Base-by-base conservation (phyloP, 805 yeast species). In the Teunomyces pallodes region DNA sequence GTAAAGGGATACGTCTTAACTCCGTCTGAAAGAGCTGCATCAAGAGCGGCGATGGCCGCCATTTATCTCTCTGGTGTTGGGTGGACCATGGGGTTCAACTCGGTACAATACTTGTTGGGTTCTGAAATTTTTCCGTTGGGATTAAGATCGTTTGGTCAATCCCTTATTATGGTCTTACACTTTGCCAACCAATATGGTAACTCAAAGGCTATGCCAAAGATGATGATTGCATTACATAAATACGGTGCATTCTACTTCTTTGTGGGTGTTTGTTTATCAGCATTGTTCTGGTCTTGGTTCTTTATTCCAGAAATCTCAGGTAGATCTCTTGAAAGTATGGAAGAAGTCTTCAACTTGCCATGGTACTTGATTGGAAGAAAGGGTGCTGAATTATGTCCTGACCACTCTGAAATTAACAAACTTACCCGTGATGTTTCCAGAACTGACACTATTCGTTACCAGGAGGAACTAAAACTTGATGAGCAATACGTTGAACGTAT, bases 51-150 rank as follows among this genome's bases (percentile, higher is more conserved):
- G 7, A 59, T 80, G 54, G 81, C 82, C 1, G 72, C 79, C 42
- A 55, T 81, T 26, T 80, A 66, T 54, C 54, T 80, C 32, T 67
- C 73, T 29, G 84, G 84, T 54, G 67, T 72, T 17, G 83, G 83
- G 32, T 81, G 84, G 85, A 75, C 81, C 29, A 59, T 80, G 62
- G 84, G 84, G 32, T 81, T 79, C 75, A 81, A 81, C 62, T 67
- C 80, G 0, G 66, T 79, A 43, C 84, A 80, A 58, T 80, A 80
- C 56, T 66, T 80, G 53, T 62, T 80, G 54, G 79, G 79, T 49
- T 71, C 84, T 3, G 85, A 81, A 57, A 70, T 81, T 46, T 72
- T 80, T 57, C 84, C 84, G 17, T 62, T 80, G 55, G 68, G 74
- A 48, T 67, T 76, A 32, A 69, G 84, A 52, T 72, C 74, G 32